Conservation (phyloP, 768 basidiomycete species). For the Leccinum longicurvipes region DNA sequence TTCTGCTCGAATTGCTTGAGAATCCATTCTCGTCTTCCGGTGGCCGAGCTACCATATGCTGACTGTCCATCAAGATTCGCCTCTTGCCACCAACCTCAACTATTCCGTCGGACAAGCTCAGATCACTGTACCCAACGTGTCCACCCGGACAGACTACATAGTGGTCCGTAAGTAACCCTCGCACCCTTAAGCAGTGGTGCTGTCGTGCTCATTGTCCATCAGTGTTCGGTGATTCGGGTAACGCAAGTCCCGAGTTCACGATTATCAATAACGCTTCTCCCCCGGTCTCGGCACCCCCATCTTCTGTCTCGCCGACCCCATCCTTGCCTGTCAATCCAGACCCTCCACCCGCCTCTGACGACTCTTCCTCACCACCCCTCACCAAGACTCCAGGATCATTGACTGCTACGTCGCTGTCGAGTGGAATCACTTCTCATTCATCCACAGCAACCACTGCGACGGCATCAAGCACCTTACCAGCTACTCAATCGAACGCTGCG, state of each 20-base stretch:
- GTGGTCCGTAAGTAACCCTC: slow-evolving; percentile 33
- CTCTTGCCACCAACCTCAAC: slow-evolving; percentile 34
- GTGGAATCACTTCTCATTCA: not conserved
- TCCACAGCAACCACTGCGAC: slow-evolving; percentile 8
- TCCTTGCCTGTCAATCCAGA: not conserved
- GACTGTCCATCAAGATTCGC: slow-evolving; percentile 23
- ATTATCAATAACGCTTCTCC: slow-evolving; percentile 58
- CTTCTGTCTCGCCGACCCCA: slow-evolving; percentile 2
- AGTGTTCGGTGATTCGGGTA: slow-evolving; percentile 41
- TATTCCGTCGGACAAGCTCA: slow-evolving; percentile 31
- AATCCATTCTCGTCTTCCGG: not conserved
- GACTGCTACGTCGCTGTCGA: slow-evolving; percentile 1
- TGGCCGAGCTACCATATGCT: slow-evolving; percentile 4
- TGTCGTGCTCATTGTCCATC: slow-evolving; percentile 1
- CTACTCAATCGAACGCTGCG: slow-evolving; percentile 23
- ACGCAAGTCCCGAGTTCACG: slow-evolving; percentile 39
- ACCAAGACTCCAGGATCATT: not conserved
- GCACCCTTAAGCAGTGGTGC: too few species aligned
- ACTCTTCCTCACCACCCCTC: not conserved
- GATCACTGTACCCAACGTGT: slow-evolving; percentile 36
- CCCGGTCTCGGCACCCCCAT: slow-evolving; percentile 15
- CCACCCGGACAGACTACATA: slow-evolving; percentile 32
- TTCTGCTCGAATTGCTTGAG: not conserved
- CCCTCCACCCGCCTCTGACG: not conserved
- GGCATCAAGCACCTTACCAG: slow-evolving; percentile 1